These are phyloP conservation scores for Oryza rufipogon DNA, from an alignment of 176 grass and related monocot genomes.

Conservation along the genomic window DNA sequence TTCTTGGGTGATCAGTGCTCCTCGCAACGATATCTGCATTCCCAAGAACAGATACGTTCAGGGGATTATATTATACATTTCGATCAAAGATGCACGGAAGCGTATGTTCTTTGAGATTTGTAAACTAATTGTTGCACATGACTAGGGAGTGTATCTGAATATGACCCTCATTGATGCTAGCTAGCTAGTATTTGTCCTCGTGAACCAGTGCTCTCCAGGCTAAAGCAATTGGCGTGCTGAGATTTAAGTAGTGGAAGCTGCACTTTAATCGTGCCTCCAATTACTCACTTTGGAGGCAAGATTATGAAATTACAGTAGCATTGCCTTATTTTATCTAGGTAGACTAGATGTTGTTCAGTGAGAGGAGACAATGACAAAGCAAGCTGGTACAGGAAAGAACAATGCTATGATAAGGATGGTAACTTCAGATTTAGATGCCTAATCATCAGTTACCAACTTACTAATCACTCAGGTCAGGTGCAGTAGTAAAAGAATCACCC, in stretches of 20 bases:
- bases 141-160: background rate
- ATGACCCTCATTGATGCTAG: background rate
- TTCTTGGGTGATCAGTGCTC: background rate
- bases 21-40: slow-evolving; percentile 5
- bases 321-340: slow-evolving; percentile 27
- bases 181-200: background rate
- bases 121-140: slow-evolving; percentile 16
- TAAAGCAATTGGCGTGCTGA: slow-evolving; percentile 38
- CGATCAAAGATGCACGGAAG: background rate
- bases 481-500: background rate
- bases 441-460: slow-evolving; percentile 20
- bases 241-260: background rate
- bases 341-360: background rate
- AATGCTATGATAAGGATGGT: slow-evolving; percentile 11
- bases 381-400: background rate
- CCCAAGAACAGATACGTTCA: background rate
- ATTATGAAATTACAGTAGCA: background rate
- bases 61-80: background rate
- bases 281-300: slow-evolving; percentile 27
- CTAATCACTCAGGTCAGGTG: background rate
- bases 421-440: background rate
- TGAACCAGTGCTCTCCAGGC: background rate
- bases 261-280: slow-evolving; percentile 27
- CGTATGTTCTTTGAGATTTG: slow-evolving; percentile 9
- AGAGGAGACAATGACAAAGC: slow-evolving; percentile 18